Evolutionary conservation across 2,329 filamentous ascomycete genomes (phyloP).

Genomic region (Grosmannia serpens): DNA sequence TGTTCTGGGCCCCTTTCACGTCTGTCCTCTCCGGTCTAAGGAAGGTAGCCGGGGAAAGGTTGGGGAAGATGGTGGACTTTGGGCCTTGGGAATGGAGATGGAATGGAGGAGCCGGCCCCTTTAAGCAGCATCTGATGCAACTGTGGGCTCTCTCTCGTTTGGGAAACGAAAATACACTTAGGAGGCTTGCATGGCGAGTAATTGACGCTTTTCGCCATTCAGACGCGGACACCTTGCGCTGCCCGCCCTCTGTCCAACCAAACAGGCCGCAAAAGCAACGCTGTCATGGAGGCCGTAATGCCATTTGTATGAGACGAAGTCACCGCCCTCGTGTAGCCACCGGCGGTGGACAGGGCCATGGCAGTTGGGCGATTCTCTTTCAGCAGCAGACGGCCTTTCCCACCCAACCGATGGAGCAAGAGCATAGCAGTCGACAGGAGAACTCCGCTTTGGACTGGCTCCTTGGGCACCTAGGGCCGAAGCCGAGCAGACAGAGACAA

Average conservation of each 20-base stretch:
- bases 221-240: constrained; percentile 7
- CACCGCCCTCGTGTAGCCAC: neutral
- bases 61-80: neutral
- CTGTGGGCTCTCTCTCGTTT: neutral
- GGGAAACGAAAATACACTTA: neutral
- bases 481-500: neutral
- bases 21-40: constrained; percentile 3
- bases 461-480: neutral
- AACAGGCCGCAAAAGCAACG: neutral
- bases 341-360: neutral
- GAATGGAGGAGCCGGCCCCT: constrained; percentile 8
- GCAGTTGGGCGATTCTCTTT: neutral
- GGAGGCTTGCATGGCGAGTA: constrained; percentile 6
- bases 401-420: constrained; percentile 1
- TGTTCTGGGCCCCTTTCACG: constrained; percentile 1
- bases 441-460: neutral
- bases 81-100: neutral
- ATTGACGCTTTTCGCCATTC: constrained; percentile 10
- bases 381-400: neutral
- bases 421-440: neutral
- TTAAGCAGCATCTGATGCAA: constrained; percentile 8
- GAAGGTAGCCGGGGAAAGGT: constrained; percentile 2
- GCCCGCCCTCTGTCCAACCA: constrained; percentile 2
- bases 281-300: neutral
- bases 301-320: neutral